Evolutionary conservation across 1,284 basidiomycete species (phyloP).

Genomic region (Naganishia sp.): DNA sequence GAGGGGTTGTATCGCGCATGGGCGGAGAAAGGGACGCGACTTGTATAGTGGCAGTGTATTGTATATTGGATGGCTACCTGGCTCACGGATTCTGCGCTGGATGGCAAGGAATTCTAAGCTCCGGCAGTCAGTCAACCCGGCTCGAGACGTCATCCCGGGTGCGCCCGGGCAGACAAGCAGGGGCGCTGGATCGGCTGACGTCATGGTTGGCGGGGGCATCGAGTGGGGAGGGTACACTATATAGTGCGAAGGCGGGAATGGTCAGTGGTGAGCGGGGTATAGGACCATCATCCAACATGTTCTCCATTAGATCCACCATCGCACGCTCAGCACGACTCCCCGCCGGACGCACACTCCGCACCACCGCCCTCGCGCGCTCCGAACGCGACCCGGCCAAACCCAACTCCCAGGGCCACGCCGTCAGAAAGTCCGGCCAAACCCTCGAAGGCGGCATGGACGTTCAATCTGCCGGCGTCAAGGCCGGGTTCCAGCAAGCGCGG

Average conservation of each 20-base stretch:
- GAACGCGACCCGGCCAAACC: constrained; percentile 24
- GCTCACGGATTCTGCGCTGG: not conserved
- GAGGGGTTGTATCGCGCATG: constrained; percentile 6
- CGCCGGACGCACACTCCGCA: constrained; percentile 13
- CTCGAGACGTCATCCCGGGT: constrained; percentile 14
- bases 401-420: constrained; percentile 42
- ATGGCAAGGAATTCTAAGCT: not conserved
- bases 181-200: constrained; percentile 24
- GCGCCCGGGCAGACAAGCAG: not conserved
- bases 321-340: not conserved
- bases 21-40: constrained; percentile 9
- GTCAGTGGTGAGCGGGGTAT: not conserved
- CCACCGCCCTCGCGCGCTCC: constrained; percentile 13
- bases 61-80: not conserved
- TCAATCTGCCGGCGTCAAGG: constrained; percentile 39
- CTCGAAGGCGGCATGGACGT: constrained; percentile 40
- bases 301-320: constrained; percentile 21
- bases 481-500: constrained; percentile 31
- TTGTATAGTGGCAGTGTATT: not conserved
- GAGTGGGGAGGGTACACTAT: not conserved
- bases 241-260: not conserved
- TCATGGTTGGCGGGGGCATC: not conserved
- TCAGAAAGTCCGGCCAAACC: constrained; percentile 38
- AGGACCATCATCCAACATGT: constrained; percentile 13
- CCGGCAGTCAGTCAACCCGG: no score